These are phyloP conservation scores for Dothideomycetes sp. DNA, from an alignment of 2,329 filamentous ascomycete genomes.

Conservation along the genomic window DNA sequence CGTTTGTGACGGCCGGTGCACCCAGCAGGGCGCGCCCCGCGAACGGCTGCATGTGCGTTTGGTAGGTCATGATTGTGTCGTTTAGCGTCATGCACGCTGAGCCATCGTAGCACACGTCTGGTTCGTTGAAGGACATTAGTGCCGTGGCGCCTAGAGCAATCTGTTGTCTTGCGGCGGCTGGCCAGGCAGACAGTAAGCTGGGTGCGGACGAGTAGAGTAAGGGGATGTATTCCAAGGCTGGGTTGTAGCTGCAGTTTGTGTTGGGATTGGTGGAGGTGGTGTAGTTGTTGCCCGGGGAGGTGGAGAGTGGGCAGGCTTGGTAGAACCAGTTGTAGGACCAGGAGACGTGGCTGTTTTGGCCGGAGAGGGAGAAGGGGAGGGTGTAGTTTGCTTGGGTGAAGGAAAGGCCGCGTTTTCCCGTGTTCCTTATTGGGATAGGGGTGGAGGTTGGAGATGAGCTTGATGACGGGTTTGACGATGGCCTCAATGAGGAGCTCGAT, in stretches of 20 bases:
- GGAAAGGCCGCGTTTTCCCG: constrained; percentile 50
- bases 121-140: constrained; percentile 59
- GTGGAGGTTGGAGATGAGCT: constrained; percentile 6
- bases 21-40: constrained; percentile 38
- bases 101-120: constrained; percentile 37
- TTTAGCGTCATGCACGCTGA: constrained; percentile 45
- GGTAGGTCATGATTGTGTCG: constrained; percentile 39
- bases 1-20: constrained; percentile 50
- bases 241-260: constrained; percentile 13
- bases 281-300: constrained; percentile 10
- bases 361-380: constrained; percentile 30
- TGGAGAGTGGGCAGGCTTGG: neutral
- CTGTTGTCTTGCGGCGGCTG: constrained; percentile 12
- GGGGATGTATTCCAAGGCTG: constrained; percentile 15
- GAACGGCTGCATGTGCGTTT: constrained; percentile 43
- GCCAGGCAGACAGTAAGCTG: constrained; percentile 12
- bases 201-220: constrained; percentile 15
- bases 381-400: constrained; percentile 49
- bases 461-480: too few species aligned
- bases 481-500: neutral
- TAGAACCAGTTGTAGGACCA: constrained; percentile 16
- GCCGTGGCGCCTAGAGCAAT: constrained; percentile 29
- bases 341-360: constrained; percentile 12
- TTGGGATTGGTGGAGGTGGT: too few species aligned
- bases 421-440: too few species aligned